phyloP scores from a whole-genome alignment of 495 filamentous ascomycete genomes.

The Clavariopsis aquatica region DNA sequence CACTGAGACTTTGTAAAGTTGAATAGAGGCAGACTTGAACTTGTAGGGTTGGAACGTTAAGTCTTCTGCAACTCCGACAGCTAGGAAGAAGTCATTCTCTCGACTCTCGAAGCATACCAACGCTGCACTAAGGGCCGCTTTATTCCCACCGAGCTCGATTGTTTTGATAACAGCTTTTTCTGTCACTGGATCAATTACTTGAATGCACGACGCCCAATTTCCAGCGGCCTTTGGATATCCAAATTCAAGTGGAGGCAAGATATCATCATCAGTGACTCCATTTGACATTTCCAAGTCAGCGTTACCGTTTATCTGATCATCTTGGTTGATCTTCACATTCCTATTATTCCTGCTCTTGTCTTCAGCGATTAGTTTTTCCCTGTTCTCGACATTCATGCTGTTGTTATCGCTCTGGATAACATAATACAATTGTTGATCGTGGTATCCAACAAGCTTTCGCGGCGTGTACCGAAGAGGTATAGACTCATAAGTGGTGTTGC shows the following conservation, averaged over 20 bases:
- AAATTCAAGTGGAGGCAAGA: conserved; percentile 79
- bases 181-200: conserved; percentile 78
- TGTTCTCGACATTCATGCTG: conserved; percentile 73
- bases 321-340: background rate
- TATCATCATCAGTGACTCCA: conserved; percentile 67
- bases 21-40: conserved; percentile 77
- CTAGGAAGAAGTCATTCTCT: conserved; percentile 84
- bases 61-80: conserved; percentile 92
- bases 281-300: conserved; percentile 25
- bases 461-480: conserved; percentile 90
- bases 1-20: conserved; percentile 88
- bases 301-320: conserved; percentile 13
- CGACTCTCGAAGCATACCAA: conserved; percentile 82
- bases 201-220: conserved; percentile 94
- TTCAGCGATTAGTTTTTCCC: conserved; percentile 66
- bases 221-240: conserved; percentile 80
- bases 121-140: conserved; percentile 84
- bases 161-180: conserved; percentile 57
- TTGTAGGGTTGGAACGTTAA: conserved; percentile 70
- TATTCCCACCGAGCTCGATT: conserved; percentile 84
- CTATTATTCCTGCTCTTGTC: conserved; percentile 33
- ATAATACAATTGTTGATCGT: conserved; percentile 85
- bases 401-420: conserved; percentile 93
- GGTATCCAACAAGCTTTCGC: conserved; percentile 81
- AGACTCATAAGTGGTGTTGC: conserved; percentile 84